Evolutionary conservation across 2,329 filamentous ascomycete genomes (phyloP).

Genomic region (Metarhizium sp.): DNA sequence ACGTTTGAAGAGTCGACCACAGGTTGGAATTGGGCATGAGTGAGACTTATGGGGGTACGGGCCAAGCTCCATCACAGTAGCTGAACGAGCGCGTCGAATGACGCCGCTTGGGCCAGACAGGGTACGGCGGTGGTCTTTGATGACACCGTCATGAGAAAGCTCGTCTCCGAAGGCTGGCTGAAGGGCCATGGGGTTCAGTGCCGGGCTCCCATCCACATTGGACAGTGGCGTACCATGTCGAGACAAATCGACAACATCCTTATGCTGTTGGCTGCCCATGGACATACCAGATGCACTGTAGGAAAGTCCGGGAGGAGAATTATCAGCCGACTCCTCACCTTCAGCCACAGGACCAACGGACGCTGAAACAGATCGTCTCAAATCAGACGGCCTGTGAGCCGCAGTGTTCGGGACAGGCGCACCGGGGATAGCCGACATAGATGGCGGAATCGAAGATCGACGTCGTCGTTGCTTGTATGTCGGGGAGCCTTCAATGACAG

Average conservation of each 20-base stretch:
- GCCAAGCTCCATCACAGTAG: conserved; percentile 91
- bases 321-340: conserved; percentile 66
- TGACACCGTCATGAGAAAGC: conserved; percentile 39
- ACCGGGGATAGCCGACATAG: conserved; percentile 59
- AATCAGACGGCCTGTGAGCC: conserved; percentile 75
- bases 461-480: conserved; percentile 97
- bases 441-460: conserved; percentile 83
- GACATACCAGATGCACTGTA: conserved; percentile 62
- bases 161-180: conserved; percentile 67
- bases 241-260: conserved; percentile 74
- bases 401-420: conserved; percentile 53
- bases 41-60: conserved; percentile 97
- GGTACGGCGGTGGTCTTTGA: conserved; percentile 49
- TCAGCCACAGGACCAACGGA: conserved; percentile 78
- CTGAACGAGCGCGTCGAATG: conserved; percentile 82
- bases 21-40: conserved; percentile 97
- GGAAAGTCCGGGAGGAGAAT: conserved; percentile 68
- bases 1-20: conserved; percentile 94
- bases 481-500: conserved; percentile 92
- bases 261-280: conserved; percentile 57
- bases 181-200: conserved; percentile 59
- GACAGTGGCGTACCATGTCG: conserved; percentile 85
- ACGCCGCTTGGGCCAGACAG: conserved; percentile 65
- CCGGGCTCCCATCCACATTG: conserved; percentile 72
- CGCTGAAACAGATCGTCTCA: conserved; percentile 81